Base-by-base conservation (phyloP, 1,284 basidiomycete species). In the Ceratobasidium sp. region DNA sequence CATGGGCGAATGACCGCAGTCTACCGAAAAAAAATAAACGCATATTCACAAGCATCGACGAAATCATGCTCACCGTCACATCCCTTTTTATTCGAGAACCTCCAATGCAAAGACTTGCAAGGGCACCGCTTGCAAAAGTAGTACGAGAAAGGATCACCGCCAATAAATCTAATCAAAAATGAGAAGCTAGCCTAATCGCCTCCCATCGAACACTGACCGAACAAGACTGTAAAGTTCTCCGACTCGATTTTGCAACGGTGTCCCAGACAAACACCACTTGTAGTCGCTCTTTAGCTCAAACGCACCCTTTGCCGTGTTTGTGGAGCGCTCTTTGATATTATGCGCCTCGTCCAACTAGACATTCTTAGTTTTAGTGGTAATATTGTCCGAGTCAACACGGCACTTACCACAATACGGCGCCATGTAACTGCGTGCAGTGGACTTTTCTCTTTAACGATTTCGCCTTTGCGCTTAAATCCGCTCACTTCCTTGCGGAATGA, bases 211-310 rank as follows among this genome's bases (percentile, higher is more conserved):
- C 8, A 39, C 72, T 50, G 45, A 76, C 73, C 93, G 86, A 73
- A 99, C 90, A 72, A 98, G 87, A 80, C 96, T 97, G 83, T 99
- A 99, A 50, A 99, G 83, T 80, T 99, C 97, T 75, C 97, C 97
- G 16, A 99, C 97, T 74, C 97, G 90, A 78, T 97, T 97, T 81
- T 98, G 94, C 14, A 96, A 82, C 0, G 95, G 96, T n/a, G 96
- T 98, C n/a, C 97, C 97, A 30, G 96, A 98, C 36, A 99, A 84
- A 81, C 97, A 99, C 97, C 97, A 99, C 75, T 89, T 89, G 77
- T 89, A 94, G 73, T 88, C 87, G 71, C 91, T 75, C 76, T 91
- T 82, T 3, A 99, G 84, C 64, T 95, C 93, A 79, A 99, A 99
- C 0, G 95, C 88, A 10, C 94, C 96, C 81, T 98, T 98, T 1